Evolutionary conservation across 805 yeast genomes (phyloP).

Genomic region (Ogataea neopini): DNA sequence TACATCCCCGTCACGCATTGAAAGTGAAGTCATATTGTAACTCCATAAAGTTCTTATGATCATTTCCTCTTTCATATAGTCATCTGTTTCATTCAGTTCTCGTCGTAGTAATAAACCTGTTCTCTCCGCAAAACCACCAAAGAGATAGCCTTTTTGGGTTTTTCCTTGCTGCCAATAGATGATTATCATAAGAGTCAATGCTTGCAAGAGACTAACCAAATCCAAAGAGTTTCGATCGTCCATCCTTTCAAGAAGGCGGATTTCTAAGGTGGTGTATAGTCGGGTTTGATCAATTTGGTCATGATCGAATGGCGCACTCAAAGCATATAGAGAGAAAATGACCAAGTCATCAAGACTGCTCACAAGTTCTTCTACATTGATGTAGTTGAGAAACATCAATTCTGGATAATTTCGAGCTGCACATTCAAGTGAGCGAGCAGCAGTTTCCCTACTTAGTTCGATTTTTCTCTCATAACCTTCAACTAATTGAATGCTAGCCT

Average conservation of each 20-base stretch:
- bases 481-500: not conserved
- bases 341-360: slow-evolving; percentile 15
- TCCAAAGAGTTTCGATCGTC: slow-evolving; percentile 12
- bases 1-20: slow-evolving; percentile 15
- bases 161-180: slow-evolving; percentile 20
- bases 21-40: slow-evolving; percentile 18
- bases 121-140: slow-evolving; percentile 22
- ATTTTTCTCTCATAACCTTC: not conserved
- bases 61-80: slow-evolving; percentile 13
- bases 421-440: slow-evolving; percentile 6
- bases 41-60: slow-evolving; percentile 19
- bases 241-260: slow-evolving; percentile 6
- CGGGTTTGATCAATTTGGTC: not conserved
- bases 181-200: slow-evolving; percentile 12
- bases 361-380: slow-evolving; percentile 9
- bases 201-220: slow-evolving; percentile 16
- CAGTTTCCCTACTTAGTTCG: slow-evolving; percentile 4
- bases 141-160: slow-evolving; percentile 18
- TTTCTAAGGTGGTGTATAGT: slow-evolving; percentile 8
- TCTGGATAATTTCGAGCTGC: slow-evolving; percentile 17
- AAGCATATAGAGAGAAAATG: slow-evolving; percentile 13
- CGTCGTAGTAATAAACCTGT: slow-evolving; percentile 8
- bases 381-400: slow-evolving; percentile 15
- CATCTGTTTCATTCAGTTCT: slow-evolving; percentile 6
- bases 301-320: slow-evolving; percentile 13